Percentiles rank a stretch among this genome's conserved stretches.
phyloP scores from a whole-genome alignment of 2,329 filamentous ascomycete species.

The Cladophialophora psammophila region DNA sequence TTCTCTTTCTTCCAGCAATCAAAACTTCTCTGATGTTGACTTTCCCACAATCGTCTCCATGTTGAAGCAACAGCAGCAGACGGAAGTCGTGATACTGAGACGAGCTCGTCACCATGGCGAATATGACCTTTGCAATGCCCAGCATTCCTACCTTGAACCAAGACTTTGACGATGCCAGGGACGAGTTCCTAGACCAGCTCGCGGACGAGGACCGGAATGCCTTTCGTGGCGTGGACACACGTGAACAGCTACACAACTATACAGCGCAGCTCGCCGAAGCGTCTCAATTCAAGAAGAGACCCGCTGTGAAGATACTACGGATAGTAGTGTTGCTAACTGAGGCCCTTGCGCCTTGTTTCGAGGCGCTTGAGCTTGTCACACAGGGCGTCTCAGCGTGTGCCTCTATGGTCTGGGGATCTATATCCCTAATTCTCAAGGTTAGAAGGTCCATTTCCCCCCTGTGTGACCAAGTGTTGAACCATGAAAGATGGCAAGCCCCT shows the following conservation, averaged over 20 bases:
- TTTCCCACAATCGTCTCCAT: neutral
- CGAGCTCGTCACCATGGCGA: neutral
- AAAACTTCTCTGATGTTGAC: neutral
- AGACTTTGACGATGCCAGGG: neutral
- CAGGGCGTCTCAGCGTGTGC: neutral
- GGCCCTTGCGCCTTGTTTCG: neutral
- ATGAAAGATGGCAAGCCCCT: neutral
- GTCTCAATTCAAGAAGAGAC: neutral
- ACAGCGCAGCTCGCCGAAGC: neutral
- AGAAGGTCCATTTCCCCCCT: neutral
- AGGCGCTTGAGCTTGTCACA: neutral
- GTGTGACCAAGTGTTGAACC: neutral
- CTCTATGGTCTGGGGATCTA: neutral
- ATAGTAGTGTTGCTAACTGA: neutral
- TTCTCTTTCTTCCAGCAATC: neutral
- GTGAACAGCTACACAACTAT: neutral
- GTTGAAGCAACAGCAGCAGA: neutral
- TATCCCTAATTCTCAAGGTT: neutral
- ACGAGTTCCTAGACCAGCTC: neutral
- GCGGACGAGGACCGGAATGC: neutral
- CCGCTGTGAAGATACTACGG: neutral
- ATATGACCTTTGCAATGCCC: neutral
- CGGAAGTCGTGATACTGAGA: neutral
- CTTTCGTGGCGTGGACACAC: neutral
- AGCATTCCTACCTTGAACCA: neutral